These are phyloP conservation scores for Xerocomellus amylosporus DNA, from an alignment of 768 basidiomycete species.

Conservation along the genomic window DNA sequence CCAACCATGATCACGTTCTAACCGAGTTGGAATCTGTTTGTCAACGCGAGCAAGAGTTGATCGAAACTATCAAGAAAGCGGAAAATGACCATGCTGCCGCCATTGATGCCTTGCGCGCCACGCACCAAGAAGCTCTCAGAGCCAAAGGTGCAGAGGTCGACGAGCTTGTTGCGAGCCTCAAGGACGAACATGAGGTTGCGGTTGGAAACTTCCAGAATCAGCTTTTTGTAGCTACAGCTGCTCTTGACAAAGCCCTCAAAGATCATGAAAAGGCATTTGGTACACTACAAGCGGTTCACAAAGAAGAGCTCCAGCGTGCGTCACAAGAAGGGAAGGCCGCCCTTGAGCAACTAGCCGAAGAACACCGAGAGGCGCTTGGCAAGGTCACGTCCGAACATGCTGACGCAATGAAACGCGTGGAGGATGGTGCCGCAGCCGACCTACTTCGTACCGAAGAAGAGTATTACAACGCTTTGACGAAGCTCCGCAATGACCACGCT, in stretches of 20 bases:
- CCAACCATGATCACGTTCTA: slow-evolving; percentile 55
- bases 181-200: slow-evolving; percentile 46
- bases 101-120: slow-evolving; percentile 44
- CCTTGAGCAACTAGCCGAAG: slow-evolving; percentile 46
- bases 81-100: slow-evolving; percentile 48
- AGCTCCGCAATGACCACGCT: slow-evolving; percentile 70
- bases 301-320: slow-evolving; percentile 50
- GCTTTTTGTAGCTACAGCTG: slow-evolving; percentile 40
- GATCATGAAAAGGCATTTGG: slow-evolving; percentile 63
- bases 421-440: slow-evolving; percentile 52
- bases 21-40: slow-evolving; percentile 52
- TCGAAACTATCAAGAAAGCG: slow-evolving; percentile 47
- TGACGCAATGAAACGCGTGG: slow-evolving; percentile 55
- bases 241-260: slow-evolving; percentile 47
- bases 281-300: slow-evolving; percentile 52
- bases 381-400: slow-evolving; percentile 54
- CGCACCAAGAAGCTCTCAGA: slow-evolving; percentile 45
- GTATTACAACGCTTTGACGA: slow-evolving; percentile 77
- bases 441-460: slow-evolving; percentile 75
- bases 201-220: slow-evolving; percentile 42
- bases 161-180: slow-evolving; percentile 42
- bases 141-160: slow-evolving; percentile 43
- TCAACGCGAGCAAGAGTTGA: slow-evolving; percentile 54
- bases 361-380: slow-evolving; percentile 52
- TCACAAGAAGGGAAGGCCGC: slow-evolving; percentile 53